phyloP scores from a whole-genome alignment of 2,329 filamentous ascomycete genomes.

The Tolypocladium ophioglossoides region DNA sequence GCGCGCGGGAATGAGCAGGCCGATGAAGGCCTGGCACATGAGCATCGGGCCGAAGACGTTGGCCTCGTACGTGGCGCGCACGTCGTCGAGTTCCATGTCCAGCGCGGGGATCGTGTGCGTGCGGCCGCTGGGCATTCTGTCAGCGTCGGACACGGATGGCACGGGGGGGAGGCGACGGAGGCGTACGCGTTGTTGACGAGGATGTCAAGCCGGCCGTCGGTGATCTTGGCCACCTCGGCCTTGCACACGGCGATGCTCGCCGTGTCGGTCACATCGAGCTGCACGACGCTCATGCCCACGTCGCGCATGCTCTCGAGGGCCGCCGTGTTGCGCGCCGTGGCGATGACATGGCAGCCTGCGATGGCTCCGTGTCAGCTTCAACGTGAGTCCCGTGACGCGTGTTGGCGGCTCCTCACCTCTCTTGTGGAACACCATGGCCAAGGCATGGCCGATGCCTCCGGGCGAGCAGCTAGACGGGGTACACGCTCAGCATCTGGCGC shows the following conservation, averaged over 20 bases:
- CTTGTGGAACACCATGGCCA: constrained; percentile 41
- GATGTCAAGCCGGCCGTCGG: constrained; percentile 43
- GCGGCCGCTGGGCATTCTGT: constrained; percentile 28
- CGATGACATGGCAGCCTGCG: constrained; percentile 38
- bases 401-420: constrained; percentile 27
- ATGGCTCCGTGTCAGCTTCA: not conserved
- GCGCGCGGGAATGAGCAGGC: constrained; percentile 35
- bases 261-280: constrained; percentile 42
- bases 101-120: constrained; percentile 40
- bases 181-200: constrained; percentile 49
- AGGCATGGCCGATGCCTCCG: constrained; percentile 45
- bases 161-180: not conserved
- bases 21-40: constrained; percentile 39
- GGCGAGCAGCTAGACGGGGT: constrained; percentile 38
- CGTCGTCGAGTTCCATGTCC: constrained; percentile 40
- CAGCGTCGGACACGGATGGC: not conserved
- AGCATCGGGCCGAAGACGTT: constrained; percentile 49
- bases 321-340: constrained; percentile 40
- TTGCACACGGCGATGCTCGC: constrained; percentile 40
- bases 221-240: constrained; percentile 34
- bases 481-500: not conserved
- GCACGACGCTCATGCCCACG: constrained; percentile 36
- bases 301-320: constrained; percentile 34
- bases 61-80: constrained; percentile 42
- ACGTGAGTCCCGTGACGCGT: not conserved